phyloP scores from a whole-genome alignment of 163 green algal species.

The Prototheca wickerhamii region DNA sequence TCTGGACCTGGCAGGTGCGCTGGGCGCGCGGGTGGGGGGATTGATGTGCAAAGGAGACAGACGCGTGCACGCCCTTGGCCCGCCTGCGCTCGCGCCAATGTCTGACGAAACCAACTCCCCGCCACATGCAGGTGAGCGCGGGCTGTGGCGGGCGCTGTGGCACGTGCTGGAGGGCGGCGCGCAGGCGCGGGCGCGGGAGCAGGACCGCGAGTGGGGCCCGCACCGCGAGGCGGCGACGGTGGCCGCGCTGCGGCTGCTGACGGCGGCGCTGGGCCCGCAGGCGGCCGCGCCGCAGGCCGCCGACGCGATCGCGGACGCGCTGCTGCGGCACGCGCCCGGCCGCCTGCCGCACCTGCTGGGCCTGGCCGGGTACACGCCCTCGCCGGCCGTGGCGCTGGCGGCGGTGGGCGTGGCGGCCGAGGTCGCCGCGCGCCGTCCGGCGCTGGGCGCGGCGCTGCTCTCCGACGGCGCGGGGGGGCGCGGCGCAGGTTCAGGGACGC shows the following conservation, averaged over 20 bases:
- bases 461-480: not conserved
- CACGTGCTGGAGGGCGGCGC: not conserved
- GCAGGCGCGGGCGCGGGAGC: conserved; percentile 3
- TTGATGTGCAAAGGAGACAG: too few relatives aligned
- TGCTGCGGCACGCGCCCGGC: conserved; percentile 14
- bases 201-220: conserved; percentile 11
- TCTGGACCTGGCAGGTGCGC: too few relatives aligned
- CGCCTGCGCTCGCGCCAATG: too few relatives aligned
- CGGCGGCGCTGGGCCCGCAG: conserved; percentile 33
- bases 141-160: not conserved
- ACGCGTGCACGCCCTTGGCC: too few relatives aligned
- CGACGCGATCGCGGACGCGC: not conserved
- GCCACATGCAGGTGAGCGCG: not conserved
- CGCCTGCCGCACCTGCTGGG: conserved; percentile 50
- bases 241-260: conserved; percentile 53
- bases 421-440: conserved; percentile 13
- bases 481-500: not conserved
- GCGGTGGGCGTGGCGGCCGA: conserved; percentile 37
- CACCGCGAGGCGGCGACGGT: conserved; percentile 41
- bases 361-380: conserved; percentile 53
- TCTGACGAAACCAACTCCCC: too few relatives aligned
- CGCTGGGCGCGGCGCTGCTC: not conserved
- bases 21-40: too few relatives aligned
- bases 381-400: conserved; percentile 45
- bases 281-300: conserved; percentile 17